Evolutionary conservation across 169 alveolate genomes (phyloP), one percentile per base, ranked within the genome.

Genomic region (Theileria parva): DNA sequence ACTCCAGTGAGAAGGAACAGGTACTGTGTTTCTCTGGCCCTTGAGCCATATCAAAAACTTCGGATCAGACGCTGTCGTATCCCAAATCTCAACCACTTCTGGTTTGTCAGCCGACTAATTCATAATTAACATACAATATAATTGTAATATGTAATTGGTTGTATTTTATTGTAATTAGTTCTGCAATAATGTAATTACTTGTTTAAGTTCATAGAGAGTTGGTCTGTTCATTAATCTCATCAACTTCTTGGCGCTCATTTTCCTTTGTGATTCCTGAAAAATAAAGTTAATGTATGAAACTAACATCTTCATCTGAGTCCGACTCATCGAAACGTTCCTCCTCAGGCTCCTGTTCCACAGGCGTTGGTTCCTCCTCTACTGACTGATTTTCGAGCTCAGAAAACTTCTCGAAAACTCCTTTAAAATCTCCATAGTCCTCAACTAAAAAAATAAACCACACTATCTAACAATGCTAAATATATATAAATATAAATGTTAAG

Each of bases 1-100:
- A 44, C 97, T 92, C 99, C 99, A 98, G 84, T 98, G 99, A 44
- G 92, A 93, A 9, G 99, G 99, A 30, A 98, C 99, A 30, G 97
- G 95, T 19, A 98, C 98, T 37, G 99, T 93, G 86, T 97, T 97
- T 69, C 97, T 92, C 61, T 91, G 89, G 57, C 97, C 95, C 91
- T 98, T 98, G 77, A 98, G 88, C 87, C 94, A 95, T 19, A 97
- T 97, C 70, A 96, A 92, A 77, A 97, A 97, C 59, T 77, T 87
- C 6, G 99, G 99, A 77, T 98, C 99, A 51, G 92, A 87, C 13
- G 99, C 96, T 39, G 99, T 97, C 51, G 98, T 92, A 79, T 97
- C 99, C 97, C 98, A 96, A 67, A 94, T 87, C 75, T 96, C 99
- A 37, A 96, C 98, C 34, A 96, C 95, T 70, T 93, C 96, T 0